phyloP scores from a whole-genome alignment of 768 basidiomycete species.

The Boletus coccyginus region DNA sequence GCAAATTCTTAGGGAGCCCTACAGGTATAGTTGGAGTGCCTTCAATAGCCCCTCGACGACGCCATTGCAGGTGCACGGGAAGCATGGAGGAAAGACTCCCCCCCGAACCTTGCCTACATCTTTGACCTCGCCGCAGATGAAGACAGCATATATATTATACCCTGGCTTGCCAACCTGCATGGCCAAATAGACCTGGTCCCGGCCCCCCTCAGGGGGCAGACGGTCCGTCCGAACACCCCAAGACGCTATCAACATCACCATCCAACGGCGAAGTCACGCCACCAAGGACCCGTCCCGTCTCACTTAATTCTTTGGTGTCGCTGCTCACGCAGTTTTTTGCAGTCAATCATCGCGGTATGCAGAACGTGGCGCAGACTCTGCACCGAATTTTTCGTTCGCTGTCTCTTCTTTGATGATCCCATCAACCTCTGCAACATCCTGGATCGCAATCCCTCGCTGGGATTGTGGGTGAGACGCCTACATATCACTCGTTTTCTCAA shows the following conservation, averaged over 20 bases:
- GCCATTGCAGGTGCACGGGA: not conserved
- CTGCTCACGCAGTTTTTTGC: not conserved
- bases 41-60: no score
- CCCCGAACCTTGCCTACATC: conserved; percentile 65
- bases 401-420: conserved; percentile 64
- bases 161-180: conserved; percentile 58
- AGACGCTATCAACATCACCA: conserved; percentile 52
- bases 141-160: conserved; percentile 63
- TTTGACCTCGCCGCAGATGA: conserved; percentile 72
- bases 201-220: conserved; percentile 36
- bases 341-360: conserved; percentile 72
- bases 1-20: no score
- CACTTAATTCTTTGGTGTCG: not conserved
- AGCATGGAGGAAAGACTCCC: conserved; percentile 46
- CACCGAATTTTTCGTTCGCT: conserved; percentile 65
- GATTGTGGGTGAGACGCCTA: conserved; percentile 74
- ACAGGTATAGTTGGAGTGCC: no score
- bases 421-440: conserved; percentile 52
- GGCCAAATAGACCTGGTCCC: conserved; percentile 66
- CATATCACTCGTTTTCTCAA: conserved; percentile 57
- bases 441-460: conserved; percentile 49
- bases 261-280: conserved; percentile 58
- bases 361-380: conserved; percentile 60
- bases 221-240: conserved; percentile 63
- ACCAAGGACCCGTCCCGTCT: conserved; percentile 47